A percentile compares a stretch with the other conserved stretches of the same genome.
Conservation (phyloP, 164 flowering plant species). For the Aristolochia californica region DNA sequence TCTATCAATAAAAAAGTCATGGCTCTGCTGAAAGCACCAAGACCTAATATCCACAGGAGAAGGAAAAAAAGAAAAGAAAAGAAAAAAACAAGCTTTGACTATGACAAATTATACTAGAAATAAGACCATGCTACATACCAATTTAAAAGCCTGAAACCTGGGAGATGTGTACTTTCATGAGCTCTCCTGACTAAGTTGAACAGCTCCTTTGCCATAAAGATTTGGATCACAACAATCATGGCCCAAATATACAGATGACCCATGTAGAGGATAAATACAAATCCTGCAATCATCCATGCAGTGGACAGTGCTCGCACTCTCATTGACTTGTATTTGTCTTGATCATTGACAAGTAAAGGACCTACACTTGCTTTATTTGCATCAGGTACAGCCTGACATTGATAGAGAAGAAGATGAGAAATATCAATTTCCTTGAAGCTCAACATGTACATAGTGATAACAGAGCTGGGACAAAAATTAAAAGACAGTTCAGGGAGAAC, state of each 20-base stretch:
- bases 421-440: not conserved
- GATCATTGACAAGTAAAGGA: conserved; percentile 67
- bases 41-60: too few relatives aligned
- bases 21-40: too few relatives aligned
- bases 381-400: conserved; percentile 39
- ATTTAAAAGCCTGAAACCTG: conserved; percentile 86
- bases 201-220: conserved; percentile 84
- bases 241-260: conserved; percentile 97
- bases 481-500: too few relatives aligned
- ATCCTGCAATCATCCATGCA: conserved; percentile 91
- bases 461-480: too few relatives aligned
- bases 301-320: conserved; percentile 64
- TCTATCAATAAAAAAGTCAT: not conserved
- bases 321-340: conserved; percentile 78
- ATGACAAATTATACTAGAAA: not conserved
- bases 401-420: not conserved
- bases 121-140: conserved; percentile 38
- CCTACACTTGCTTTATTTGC: conserved; percentile 45
- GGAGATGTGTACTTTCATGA: conserved; percentile 76
- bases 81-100: not conserved
- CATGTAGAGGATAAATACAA: conserved; percentile 68
- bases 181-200: conserved; percentile 73
- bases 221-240: conserved; percentile 88
- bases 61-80: too few relatives aligned
- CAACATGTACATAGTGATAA: too few relatives aligned